phyloP scores from a whole-genome alignment of 441 rosid species.

The Biscutella laevigata region DNA sequence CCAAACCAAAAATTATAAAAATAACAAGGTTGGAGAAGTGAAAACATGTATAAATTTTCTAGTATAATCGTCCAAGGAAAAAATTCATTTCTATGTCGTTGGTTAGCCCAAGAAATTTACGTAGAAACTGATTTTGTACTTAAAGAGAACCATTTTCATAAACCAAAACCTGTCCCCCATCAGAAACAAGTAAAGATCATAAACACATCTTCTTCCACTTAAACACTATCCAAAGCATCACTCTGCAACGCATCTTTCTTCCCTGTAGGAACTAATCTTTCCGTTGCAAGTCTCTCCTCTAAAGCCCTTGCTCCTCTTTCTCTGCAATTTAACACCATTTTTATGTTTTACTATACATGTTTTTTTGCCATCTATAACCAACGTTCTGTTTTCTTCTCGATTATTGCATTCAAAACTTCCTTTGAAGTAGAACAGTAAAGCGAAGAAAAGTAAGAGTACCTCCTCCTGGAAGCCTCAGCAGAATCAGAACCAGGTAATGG shows the following conservation, averaged over 20 bases:
- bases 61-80: background rate
- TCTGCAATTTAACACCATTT: slow-evolving; percentile 35
- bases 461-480: slow-evolving; percentile 88
- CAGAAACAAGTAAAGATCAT: slow-evolving; percentile 17
- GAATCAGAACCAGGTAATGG: slow-evolving; percentile 90
- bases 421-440: background rate
- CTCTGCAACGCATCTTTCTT: slow-evolving; percentile 42
- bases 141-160: background rate
- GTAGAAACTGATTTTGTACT: slow-evolving; percentile 13
- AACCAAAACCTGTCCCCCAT: slow-evolving; percentile 10
- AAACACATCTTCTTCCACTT: slow-evolving; percentile 31
- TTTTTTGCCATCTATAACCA: too few species aligned
- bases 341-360: too few species aligned
- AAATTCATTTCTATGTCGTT: slow-evolving; percentile 4
- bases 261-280: slow-evolving; percentile 46
- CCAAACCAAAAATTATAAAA: too few species aligned
- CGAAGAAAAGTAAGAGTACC: slow-evolving; percentile 33
- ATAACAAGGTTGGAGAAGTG: background rate
- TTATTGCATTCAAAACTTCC: slow-evolving; percentile 4
- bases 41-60: slow-evolving; percentile 10
- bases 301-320: slow-evolving; percentile 95
- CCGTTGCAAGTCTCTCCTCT: slow-evolving; percentile 90
- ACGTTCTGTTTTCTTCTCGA: too few species aligned
- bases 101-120: slow-evolving; percentile 16
- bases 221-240: slow-evolving; percentile 59